Evolutionary conservation across 2,329 filamentous ascomycete genomes (phyloP), one percentile per base, ranked within the genome.

Genomic region (Paecilomyces sp.): DNA sequence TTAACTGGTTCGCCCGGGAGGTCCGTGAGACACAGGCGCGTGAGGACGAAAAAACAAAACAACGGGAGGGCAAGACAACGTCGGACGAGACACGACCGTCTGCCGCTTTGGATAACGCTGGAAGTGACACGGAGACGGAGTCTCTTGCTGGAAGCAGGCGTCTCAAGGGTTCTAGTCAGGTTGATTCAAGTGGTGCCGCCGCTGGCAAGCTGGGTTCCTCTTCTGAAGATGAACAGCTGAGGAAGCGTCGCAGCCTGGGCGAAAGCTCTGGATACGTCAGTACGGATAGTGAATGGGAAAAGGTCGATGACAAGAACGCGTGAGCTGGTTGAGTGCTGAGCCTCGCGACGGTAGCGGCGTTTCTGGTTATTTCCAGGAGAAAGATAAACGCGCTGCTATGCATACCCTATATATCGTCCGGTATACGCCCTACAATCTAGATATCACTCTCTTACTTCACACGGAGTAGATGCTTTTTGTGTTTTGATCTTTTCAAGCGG

Each of bases 211-310:
- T 85, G 64, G 85, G 83, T 74, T 79, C 79, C 56, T 78, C 81
- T 54, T 68, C 68, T 15, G 72, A 68, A 56, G 61, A 63, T 31
- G 66, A 65, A 33, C 75, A 75, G 54, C 33, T 80, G 62, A 77
- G 76, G 70, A 80, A 79, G 70, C 74, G 78, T 60, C 74, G 69
- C 67, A 78, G 72, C 63, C 67, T 76, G 59, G 74, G 77, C 11
- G 80, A 81, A 57, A 80, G 71, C 57, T 79, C 77, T n/a, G 82
- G 81, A 11, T 82, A 85, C 64, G 69, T 81, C 62, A 93, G 91
- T 75, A 97, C 92, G 3, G 93, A 97, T 77, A 93, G 93, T 70
- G 93, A 97, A 77, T 97, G 93, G 93, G 93, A 97, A 80, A 95
- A 94, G 80, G 89, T 97, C 3, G 91, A 90, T 24, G 60, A 60